A percentile compares a stretch with the other conserved stretches of the same genome.
phyloP scores from a whole-genome alignment of 1,284 basidiomycete species.

The Exsudoporus floridanus region DNA sequence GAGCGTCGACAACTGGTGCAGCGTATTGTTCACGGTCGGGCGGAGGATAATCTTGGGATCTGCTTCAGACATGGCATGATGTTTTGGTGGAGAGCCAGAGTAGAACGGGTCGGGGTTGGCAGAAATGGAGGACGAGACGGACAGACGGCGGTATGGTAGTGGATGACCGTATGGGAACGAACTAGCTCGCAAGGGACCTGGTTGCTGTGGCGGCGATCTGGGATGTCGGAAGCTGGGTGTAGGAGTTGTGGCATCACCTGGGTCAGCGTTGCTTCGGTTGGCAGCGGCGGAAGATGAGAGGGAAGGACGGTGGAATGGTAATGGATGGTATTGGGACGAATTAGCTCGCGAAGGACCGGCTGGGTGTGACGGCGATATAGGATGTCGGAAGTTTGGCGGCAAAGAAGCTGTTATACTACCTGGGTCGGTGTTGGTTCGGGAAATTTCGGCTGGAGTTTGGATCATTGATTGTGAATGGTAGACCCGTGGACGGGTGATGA shows the following conservation, averaged over 20 bases:
- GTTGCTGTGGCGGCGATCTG: constrained; percentile 10
- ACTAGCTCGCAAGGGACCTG: constrained; percentile 18
- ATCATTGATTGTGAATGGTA: constrained; percentile 73
- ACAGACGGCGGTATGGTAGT: constrained; percentile 39
- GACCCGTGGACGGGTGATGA: constrained; percentile 70
- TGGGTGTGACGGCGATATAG: constrained; percentile 10
- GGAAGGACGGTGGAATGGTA: no score
- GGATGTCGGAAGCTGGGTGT: constrained; percentile 10
- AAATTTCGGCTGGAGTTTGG: constrained; percentile 41
- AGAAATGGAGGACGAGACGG: constrained; percentile 41
- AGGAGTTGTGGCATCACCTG: constrained; percentile 2
- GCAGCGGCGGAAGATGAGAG: no score
- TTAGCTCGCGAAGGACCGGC: constrained; percentile 16
- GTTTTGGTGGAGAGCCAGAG: constrained; percentile 41
- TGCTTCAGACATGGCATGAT: constrained; percentile 34
- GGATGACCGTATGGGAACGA: constrained; percentile 13
- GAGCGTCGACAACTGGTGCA: constrained; percentile 82
- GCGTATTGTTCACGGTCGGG: constrained; percentile 64
- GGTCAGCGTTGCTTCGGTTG: constrained; percentile 1
- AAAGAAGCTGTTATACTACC: constrained; percentile 4
- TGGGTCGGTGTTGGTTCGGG: constrained; percentile 7
- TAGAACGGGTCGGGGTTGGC: constrained; percentile 33
- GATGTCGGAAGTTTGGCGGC: constrained; percentile 11
- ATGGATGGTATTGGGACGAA: no score
- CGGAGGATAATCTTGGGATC: constrained; percentile 69